phyloP scores from a whole-genome alignment of 2,329 filamentous ascomycete species.

The Nigrospora oryzae region DNA sequence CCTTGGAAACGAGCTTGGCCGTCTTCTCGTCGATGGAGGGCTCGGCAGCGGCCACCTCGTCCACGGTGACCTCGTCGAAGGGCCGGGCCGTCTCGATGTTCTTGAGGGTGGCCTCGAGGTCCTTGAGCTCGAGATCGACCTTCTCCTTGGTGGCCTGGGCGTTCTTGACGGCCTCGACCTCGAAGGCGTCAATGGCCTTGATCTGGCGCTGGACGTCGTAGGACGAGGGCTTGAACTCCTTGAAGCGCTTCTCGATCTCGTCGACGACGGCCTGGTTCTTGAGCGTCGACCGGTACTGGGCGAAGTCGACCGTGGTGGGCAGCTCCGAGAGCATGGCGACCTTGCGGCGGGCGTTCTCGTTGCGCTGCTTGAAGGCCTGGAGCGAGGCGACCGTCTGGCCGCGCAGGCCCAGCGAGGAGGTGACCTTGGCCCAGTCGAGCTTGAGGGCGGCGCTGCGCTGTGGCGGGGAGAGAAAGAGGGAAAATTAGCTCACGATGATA shows the following conservation, averaged over 20 bases:
- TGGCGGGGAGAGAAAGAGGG: constrained; percentile 17
- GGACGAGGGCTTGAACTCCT: constrained; percentile 79
- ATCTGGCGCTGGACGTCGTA: constrained; percentile 92
- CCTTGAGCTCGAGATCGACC: constrained; percentile 90
- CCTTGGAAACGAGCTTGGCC: constrained; percentile 88
- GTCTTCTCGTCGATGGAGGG: constrained; percentile 98
- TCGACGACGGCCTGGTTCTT: constrained; percentile 95
- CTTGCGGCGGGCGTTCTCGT: constrained; percentile 96
- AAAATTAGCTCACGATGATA: constrained; percentile 45
- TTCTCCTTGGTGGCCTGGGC: constrained; percentile 94
- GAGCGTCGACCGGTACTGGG: constrained; percentile 80
- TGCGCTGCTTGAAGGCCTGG: constrained; percentile 98
- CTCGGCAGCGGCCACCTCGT: constrained; percentile 88
- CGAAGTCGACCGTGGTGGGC: constrained; percentile 83
- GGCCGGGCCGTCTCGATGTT: constrained; percentile 96
- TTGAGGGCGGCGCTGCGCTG: constrained; percentile 98
- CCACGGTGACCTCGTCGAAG: constrained; percentile 95
- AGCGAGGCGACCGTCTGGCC: constrained; percentile 89
- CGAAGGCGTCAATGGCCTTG: constrained; percentile 97
- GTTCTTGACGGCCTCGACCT: constrained; percentile 94
- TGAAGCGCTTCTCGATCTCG: constrained; percentile 96
- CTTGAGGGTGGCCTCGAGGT: constrained; percentile 87
- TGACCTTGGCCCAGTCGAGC: constrained; percentile 97
- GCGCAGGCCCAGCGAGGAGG: constrained; percentile 88
- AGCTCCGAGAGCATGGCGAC: constrained; percentile 76